Evolutionary conservation across 108 stramenopile genomes (phyloP), one percentile per base, ranked within the genome.

Genomic region (Mediolabrus comicus): DNA sequence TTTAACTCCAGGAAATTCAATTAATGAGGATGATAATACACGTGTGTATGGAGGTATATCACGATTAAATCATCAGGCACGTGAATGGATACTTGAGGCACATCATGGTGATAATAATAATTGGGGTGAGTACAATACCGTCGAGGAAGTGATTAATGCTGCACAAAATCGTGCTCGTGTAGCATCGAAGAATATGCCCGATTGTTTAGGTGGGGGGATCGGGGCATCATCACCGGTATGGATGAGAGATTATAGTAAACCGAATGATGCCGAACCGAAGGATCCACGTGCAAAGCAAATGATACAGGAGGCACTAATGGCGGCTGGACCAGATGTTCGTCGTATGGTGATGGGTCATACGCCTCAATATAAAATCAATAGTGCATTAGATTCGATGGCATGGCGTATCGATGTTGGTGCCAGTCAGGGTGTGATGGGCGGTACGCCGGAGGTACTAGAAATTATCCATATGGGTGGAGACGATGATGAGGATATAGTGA

Each of bases 311-410:
- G 52, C 65, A 36, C 33, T 79, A 38, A 54, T 51, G 53, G 58
- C 57, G 49, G 29, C 62, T 24, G 73, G 79, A 19, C 10, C 38
- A 1, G 69, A 81, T 36, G 77, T 79, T 2, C 81, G 85, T 35
- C 67, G 91, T 25, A 89, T 92, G 85, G 86, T 89, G 27, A 88
- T 93, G 84, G 92, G 92, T 2, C 92, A 93, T 67, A 93, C 89
- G 14, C 83, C 86, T 1, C 92, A 93, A 78, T 28, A 59, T 16
- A 35, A 61, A 59, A 89, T 90, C 54, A 93, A 93, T 79, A 77
- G 82, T 5, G 87, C 80, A 2, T 69, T 88, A 27, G 55, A 77
- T 3, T 86, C 87, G 19, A 84, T 75, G 63, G 89, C 87, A 5
- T 93, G 92, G 92, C 61, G 92, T 33, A 64, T 90, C 30, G 92